Conservation (phyloP, 345 rosid genomes). For the Moricandia arvensis region DNA sequence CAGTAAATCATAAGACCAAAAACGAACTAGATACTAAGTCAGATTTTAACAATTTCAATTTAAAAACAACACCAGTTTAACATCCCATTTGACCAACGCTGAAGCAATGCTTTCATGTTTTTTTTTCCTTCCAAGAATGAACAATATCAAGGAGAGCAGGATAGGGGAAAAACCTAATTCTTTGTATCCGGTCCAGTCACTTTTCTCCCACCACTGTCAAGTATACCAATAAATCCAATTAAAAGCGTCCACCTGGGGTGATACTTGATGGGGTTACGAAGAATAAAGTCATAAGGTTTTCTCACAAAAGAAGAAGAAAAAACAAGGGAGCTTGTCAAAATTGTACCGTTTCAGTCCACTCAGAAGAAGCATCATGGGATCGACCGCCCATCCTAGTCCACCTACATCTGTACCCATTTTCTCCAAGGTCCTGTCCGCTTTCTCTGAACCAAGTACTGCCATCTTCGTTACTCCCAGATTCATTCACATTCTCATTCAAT, state of each 20-base stretch:
- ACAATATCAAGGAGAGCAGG: not conserved
- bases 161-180: slow-evolving; percentile 70
- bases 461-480: slow-evolving; percentile 89
- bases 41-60: not conserved
- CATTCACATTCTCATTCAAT: slow-evolving; percentile 75
- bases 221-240: slow-evolving; percentile 77
- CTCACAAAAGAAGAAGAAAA: not conserved
- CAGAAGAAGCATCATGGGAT: slow-evolving; percentile 73
- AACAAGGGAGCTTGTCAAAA: not conserved
- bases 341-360: slow-evolving; percentile 93
- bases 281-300: slow-evolving; percentile 33
- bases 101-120: not conserved
- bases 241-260: slow-evolving; percentile 68
- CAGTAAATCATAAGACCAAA: not conserved
- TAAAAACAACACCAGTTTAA: not conserved
- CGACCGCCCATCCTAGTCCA: slow-evolving; percentile 97
- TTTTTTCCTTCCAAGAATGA: not conserved
- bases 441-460: slow-evolving; percentile 89
- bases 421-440: slow-evolving; percentile 81
- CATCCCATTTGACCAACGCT: not conserved
- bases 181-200: slow-evolving; percentile 99
- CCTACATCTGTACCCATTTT: slow-evolving; percentile 92
- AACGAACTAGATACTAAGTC: slow-evolving; percentile 7
- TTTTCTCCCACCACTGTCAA: slow-evolving; percentile 99
- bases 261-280: slow-evolving; percentile 48